Evolutionary conservation across 192 early-diverging fungal genomes (phyloP).

Genomic region (Coemansia sp.): DNA sequence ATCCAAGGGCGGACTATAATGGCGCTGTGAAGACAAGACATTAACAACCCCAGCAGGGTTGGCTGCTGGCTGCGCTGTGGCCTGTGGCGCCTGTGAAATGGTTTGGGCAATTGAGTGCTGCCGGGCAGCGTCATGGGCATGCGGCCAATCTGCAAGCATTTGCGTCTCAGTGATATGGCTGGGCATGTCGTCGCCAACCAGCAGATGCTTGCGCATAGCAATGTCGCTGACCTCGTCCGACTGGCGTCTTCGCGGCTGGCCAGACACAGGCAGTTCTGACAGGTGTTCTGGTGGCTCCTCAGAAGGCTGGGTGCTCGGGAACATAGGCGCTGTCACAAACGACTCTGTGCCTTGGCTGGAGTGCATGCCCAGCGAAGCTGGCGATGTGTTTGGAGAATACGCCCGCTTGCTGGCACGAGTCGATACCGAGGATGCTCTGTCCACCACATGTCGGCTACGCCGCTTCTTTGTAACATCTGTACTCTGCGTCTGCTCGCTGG

Average conservation of each 20-base stretch:
- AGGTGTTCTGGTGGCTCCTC: background rate
- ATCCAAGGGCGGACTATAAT: background rate
- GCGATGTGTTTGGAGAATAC: background rate
- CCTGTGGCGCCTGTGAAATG: conserved; percentile 6
- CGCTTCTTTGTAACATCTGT: background rate
- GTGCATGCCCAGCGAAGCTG: background rate
- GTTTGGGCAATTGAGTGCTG: conserved; percentile 9
- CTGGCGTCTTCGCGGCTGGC: background rate
- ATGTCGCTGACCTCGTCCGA: conserved; percentile 47
- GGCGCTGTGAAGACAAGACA: background rate
- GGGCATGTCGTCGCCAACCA: conserved; percentile 9
- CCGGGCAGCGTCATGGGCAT: conserved; percentile 12
- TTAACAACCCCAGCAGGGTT: background rate
- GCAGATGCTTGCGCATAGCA: conserved; percentile 42
- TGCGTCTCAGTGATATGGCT: conserved; percentile 2
- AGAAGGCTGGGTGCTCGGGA: conserved; percentile 11
- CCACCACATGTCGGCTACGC: background rate
- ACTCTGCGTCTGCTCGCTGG: conserved; percentile 10
- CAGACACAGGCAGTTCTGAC: background rate
- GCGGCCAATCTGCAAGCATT: conserved; percentile 26
- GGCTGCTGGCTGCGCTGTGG: background rate
- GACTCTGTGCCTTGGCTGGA: conserved; percentile 23
- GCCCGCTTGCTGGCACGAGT: background rate
- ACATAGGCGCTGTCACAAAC: conserved; percentile 24
- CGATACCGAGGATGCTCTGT: background rate